phyloP scores from a whole-genome alignment of 2,329 filamentous ascomycete genomes.

The Fusarium tanahbumbuense region DNA sequence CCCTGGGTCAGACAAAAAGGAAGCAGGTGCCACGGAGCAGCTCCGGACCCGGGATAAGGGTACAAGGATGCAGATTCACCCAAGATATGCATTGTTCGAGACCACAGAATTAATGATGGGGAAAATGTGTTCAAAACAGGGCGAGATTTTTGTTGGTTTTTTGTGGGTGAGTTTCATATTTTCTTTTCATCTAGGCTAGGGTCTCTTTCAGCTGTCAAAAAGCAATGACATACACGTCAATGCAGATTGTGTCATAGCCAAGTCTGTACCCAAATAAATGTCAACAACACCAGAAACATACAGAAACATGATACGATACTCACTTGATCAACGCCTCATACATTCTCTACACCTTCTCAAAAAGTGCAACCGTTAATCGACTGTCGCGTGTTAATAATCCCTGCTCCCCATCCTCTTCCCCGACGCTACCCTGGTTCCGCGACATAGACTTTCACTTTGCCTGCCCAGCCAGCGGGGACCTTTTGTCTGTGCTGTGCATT shows the following conservation, averaged over 20 bases:
- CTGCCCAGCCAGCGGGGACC: neutral
- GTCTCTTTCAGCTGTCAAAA: slow-evolving; percentile 15
- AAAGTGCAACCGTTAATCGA: neutral
- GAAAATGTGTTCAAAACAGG: neutral
- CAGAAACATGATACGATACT: slow-evolving; percentile 17
- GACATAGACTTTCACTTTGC: neutral
- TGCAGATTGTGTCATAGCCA: neutral
- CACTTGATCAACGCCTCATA: neutral
- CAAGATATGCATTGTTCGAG: neutral
- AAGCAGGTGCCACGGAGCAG: slow-evolving; percentile 11
- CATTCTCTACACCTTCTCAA: neutral
- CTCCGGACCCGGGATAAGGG: slow-evolving; percentile 15
- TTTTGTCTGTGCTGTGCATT: slow-evolving; percentile 6
- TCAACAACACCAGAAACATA: neutral
- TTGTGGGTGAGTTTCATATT: neutral
- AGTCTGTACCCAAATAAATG: neutral
- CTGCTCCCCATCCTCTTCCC: slow-evolving; percentile 15
- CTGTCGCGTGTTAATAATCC: slow-evolving; percentile 2
- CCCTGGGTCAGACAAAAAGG: slow-evolving; percentile 9
- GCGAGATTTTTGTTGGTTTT: neutral
- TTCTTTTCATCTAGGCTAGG: neutral
- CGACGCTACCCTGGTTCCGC: slow-evolving; percentile 9
- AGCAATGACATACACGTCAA: slow-evolving; percentile 7
- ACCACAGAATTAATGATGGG: neutral
- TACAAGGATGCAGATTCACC: neutral